Base-by-base conservation (phyloP, 805 yeast species). In the Grigorovia transvaalensis region DNA sequence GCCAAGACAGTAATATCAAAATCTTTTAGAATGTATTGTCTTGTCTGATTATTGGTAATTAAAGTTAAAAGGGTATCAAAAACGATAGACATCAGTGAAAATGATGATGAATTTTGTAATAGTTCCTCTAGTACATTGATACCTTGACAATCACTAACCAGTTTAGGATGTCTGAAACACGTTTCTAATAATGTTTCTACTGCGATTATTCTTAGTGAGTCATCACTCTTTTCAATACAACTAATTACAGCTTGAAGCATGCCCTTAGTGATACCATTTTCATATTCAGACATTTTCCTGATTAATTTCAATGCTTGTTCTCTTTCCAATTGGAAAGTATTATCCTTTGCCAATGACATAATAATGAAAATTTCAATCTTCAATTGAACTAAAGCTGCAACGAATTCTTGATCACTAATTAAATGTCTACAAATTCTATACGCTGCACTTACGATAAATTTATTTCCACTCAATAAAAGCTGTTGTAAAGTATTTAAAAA, bases 271-370 rank as follows among this genome's bases (percentile, higher is more conserved):
- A 87, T 74, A 0, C 90, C 90, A 17, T 77, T 72, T 0, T 71
- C 65, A 7, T 73, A 70, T 43, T 76, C 81, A 2, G 85, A 59
- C 52, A 85, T 79, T 35, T 75, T 71, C 30, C 96, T 73, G 0
- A 88, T 68, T 27, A 88, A 69, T 59, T 84, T 85, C 35, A 91
- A 60, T 0, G 95, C 93, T 60, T 89, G 88, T 47, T 81, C 83
- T 54, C 89, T 76, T 59, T 90, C 96, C 2, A 80, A 66, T 23
- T 79, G 75, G 52, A 61, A 67, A 2, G 79, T 65, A 41, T 74
- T 69, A 20, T 81, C 83, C 49, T 80, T 80, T 1, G 85, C 74
- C 38, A 91, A 67, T 0, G 95, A 75, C 15, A 80, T 72, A 1
- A 86, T 78, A 6, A 88, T 64, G 54, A 83, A 79, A 1, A 79